Evolutionary conservation across 2,329 filamentous ascomycete species (phyloP).

Genomic region (Sporothrix phasma): DNA sequence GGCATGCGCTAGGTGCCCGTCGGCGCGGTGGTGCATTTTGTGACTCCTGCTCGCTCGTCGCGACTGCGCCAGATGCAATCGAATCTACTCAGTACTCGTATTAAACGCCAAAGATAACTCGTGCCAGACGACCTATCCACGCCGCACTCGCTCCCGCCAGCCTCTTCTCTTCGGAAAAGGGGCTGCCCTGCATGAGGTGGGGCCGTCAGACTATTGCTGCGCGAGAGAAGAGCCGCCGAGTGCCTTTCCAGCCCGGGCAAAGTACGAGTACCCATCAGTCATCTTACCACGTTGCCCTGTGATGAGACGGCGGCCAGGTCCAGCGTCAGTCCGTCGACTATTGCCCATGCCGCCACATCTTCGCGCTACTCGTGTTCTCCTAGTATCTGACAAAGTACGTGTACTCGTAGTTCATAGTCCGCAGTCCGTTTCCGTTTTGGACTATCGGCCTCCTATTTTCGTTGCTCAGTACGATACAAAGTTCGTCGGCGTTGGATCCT

Average conservation of each 20-base stretch:
- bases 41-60: too few species aligned
- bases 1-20: too few species aligned
- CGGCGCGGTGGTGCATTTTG: too few species aligned
- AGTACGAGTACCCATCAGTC: too few species aligned
- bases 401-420: neutral
- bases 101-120: neutral
- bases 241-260: neutral
- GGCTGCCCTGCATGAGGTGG: slow-evolving; percentile 2
- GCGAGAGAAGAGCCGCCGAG: neutral
- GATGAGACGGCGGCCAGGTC: neutral
- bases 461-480: too few species aligned
- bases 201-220: neutral
- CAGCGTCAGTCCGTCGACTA: neutral
- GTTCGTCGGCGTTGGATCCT: neutral
- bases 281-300: neutral
- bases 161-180: neutral
- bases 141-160: neutral
- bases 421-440: neutral
- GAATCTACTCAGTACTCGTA: too few species aligned
- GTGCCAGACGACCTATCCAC: neutral
- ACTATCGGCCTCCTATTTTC: neutral
- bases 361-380: neutral
- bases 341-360: neutral
- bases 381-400: too few species aligned
- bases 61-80: too few species aligned